Base-by-base conservation (phyloP, 73 alveolate genomes). In the Paraurostyla sp. region DNA sequence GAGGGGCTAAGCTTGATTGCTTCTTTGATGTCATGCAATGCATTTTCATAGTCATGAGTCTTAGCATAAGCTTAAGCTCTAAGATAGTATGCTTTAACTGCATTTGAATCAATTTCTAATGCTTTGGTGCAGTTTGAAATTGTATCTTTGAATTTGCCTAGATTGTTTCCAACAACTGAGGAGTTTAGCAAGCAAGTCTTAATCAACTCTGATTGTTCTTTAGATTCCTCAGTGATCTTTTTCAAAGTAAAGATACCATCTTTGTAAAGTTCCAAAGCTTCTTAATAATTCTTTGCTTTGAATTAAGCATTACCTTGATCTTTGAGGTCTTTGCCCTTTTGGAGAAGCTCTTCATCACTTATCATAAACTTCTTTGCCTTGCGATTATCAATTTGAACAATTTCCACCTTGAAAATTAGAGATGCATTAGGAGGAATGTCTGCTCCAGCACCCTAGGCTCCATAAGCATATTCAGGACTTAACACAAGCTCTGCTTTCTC, bases 401-500 rank as follows among this genome's bases (percentile, higher is more conserved):
- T 87, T 83, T 96, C 97, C 46, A 96, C 95, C 69, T 90, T 96
- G 86, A 80, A 93, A 59, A 83, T 71, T 46, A 96, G 85, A 13
- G 95, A 59, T 49, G 97, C 94, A 30, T 92, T 89, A 43, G 93
- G 91, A 0, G 97, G 98, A 46, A 93, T 94, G 56, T 71, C 88
- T 0, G 96, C 95, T 2, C 93, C 91, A 9, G 93, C 87, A 30
- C 96, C 96, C n/a, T 80, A 56, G 32, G 71, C 97, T 2, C 97
- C 98, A 84, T 96, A 94, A 29, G 96, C 96, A 71, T 88, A 94
- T 69, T 96, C 96, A 6, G 98, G 87, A 0, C 87, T 90, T 57
- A 96, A 59, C 33, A 90, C 71, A 78, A 94, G 92, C 73, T 96
- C 95, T 13, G 99, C 92, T 83, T 76, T 90, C 90, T 96, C 99